A percentile compares a stretch with the other conserved stretches of the same genome.
Evolutionary conservation across 805 yeast genomes (phyloP).

Genomic region (Kuraishia ogatae): DNA sequence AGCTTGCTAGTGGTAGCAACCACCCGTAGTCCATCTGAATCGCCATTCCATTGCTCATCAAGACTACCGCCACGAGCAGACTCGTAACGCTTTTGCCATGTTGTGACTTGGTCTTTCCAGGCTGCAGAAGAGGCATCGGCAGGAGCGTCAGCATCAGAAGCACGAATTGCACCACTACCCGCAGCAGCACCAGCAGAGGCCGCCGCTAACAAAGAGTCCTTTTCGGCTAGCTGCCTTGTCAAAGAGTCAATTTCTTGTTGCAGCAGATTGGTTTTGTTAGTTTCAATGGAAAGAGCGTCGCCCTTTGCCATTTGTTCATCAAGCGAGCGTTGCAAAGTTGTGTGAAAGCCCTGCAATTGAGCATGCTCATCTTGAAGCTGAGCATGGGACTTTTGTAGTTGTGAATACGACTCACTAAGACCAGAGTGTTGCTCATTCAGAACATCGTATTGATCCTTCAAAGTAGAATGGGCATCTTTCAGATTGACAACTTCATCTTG

Average conservation of each 20-base stretch:
- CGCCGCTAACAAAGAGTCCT: background rate
- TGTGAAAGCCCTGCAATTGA: background rate
- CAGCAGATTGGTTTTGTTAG: background rate
- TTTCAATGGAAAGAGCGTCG: background rate
- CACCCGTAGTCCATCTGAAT: constrained; percentile 6
- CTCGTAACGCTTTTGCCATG: constrained; percentile 45
- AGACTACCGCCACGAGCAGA: constrained; percentile 27
- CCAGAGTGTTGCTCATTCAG: background rate
- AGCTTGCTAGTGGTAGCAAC: background rate
- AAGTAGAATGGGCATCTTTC: background rate
- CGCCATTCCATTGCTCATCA: constrained; percentile 4
- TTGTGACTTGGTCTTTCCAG: constrained; percentile 27
- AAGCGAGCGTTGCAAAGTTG: background rate
- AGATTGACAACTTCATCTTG: background rate
- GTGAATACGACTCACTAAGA: background rate
- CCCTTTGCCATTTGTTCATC: background rate
- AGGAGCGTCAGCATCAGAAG: background rate
- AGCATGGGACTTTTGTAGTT: background rate
- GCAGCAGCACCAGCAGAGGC: background rate
- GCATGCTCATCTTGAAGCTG: background rate
- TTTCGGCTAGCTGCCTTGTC: background rate
- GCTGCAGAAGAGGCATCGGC: constrained; percentile 12
- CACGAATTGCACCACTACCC: background rate
- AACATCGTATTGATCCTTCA: background rate
- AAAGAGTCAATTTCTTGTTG: background rate